Conservation (phyloP, 192 early-diverging fungal species). For the Linnemannia zychae region DNA sequence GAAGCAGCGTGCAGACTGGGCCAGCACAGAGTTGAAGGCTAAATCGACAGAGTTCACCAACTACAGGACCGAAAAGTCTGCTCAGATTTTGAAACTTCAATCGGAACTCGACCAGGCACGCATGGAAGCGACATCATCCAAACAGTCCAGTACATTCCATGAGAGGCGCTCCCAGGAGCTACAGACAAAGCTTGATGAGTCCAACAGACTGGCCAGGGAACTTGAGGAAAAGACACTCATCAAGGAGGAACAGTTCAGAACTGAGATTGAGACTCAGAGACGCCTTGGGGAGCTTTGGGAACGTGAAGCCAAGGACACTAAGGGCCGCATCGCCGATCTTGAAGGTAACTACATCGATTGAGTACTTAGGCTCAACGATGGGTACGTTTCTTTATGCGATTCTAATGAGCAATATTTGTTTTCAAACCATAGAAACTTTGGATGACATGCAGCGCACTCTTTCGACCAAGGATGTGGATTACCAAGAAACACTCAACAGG, state of each 20-base stretch:
- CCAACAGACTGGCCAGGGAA: constrained; percentile 54
- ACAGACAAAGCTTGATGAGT: constrained; percentile 61
- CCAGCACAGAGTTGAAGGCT: constrained; percentile 75
- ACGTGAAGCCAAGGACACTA: constrained; percentile 66
- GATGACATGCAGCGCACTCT: constrained; percentile 36
- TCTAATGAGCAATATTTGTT: too few species aligned
- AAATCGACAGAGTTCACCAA: constrained; percentile 64
- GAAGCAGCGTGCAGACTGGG: constrained; percentile 72
- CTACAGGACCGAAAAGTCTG: constrained; percentile 67
- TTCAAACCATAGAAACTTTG: constrained; percentile 28
- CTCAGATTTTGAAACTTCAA: constrained; percentile 64
- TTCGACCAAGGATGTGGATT: constrained; percentile 27
- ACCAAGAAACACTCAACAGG: constrained; percentile 27
- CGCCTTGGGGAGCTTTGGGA: constrained; percentile 73
- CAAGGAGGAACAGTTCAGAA: constrained; percentile 72
- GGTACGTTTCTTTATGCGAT: background rate
- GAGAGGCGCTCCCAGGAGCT: constrained; percentile 66
- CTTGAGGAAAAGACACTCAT: constrained; percentile 59
- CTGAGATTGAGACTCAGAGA: constrained; percentile 77
- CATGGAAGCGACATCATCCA: constrained; percentile 59
- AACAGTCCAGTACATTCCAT: constrained; percentile 63
- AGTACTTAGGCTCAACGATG: too few species aligned
- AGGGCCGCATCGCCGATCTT: constrained; percentile 65
- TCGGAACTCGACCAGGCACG: constrained; percentile 55
- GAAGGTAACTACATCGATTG: constrained; percentile 48